Base-by-base conservation (phyloP, 805 yeast species). In the Saccharomycopsis microspora region DNA sequence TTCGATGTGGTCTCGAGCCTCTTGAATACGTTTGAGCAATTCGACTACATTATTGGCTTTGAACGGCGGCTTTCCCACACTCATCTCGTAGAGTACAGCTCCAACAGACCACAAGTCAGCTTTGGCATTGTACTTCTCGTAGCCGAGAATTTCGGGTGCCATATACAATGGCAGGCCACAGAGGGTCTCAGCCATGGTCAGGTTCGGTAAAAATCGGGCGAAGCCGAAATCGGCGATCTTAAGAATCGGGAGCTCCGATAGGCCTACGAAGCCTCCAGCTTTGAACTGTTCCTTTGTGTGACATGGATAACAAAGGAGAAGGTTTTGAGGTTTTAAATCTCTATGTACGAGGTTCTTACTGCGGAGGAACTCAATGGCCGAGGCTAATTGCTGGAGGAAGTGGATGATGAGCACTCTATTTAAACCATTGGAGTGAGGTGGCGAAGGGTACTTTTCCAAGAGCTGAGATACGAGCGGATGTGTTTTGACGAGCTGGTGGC, bases 41-140 rank as follows among this genome's bases (percentile, higher is more conserved):
- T 90, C 97, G 53, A 93, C 80, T 62, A 90, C 97, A 60, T 93
- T 93, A 3, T 84, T 78, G 3, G 98, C 97, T 55, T 84, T 79
- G 63, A 89, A 93, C 0, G 98, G 98, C 1, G 98, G 96, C 63
- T 76, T 83, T n/a, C 97, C 97, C 32, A 85, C 88, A 8, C 85
- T 75, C 96, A 93, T 89, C 64, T 93, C 98, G 64, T 82, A 93
- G 8, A 89, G 67, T 1, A 93, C 97, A 1, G 97, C 94, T 3
- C 98, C 98, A 4, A 90, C 96, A 5, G 97, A 88, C 98, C 98
- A 93, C 54, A 93, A 66, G 61, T 93, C 98, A 0, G 97, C 97
- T 62, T 88, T 89, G 4, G 97, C 98, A 56, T 89, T 88, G 66
- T 93, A 93, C 64, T 88, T 93, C 62, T 93, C 97, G 60, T 86